These are phyloP conservation scores for Boletus eberwhitei DNA, from an alignment of 768 basidiomycete genomes.

Conservation along the genomic window DNA sequence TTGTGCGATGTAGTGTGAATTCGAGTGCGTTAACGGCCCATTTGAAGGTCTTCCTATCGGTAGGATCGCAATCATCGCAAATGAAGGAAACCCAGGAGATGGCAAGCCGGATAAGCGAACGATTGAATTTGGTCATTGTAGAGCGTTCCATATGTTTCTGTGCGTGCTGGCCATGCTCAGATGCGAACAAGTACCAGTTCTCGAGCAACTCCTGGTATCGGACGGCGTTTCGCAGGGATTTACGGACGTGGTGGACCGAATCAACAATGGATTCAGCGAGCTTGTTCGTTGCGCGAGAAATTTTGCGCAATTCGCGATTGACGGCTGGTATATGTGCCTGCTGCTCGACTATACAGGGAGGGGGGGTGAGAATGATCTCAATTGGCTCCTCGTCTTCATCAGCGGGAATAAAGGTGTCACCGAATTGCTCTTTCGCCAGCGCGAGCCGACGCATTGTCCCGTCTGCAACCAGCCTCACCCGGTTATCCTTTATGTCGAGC, in stretches of 20 bases:
- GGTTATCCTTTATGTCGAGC: constrained; percentile 79
- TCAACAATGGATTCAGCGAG: constrained; percentile 91
- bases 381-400: constrained; percentile 61
- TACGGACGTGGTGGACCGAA: constrained; percentile 84
- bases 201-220: constrained; percentile 83
- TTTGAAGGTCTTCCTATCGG: constrained; percentile 92
- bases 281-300: constrained; percentile 82
- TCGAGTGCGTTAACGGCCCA: constrained; percentile 98
- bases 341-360: constrained; percentile 63
- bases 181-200: constrained; percentile 96
- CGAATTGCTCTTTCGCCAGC: constrained; percentile 74
- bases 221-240: constrained; percentile 53
- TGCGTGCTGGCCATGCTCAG: constrained; percentile 90
- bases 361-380: constrained; percentile 40
- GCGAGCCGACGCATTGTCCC: constrained; percentile 76
- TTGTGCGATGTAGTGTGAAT: constrained; percentile 84
- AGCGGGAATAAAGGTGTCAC: constrained; percentile 55
- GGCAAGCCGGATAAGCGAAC: constrained; percentile 81
- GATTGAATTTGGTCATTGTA: constrained; percentile 71
- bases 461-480: constrained; percentile 90
- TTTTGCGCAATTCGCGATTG: constrained; percentile 87
- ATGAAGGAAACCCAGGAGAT: constrained; percentile 99
- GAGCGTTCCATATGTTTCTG: constrained; percentile 83
- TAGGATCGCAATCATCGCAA: constrained; percentile 95
- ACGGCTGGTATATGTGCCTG: constrained; percentile 90